Conservation (phyloP, 257 asterid species). For the Scutellaria minor region DNA sequence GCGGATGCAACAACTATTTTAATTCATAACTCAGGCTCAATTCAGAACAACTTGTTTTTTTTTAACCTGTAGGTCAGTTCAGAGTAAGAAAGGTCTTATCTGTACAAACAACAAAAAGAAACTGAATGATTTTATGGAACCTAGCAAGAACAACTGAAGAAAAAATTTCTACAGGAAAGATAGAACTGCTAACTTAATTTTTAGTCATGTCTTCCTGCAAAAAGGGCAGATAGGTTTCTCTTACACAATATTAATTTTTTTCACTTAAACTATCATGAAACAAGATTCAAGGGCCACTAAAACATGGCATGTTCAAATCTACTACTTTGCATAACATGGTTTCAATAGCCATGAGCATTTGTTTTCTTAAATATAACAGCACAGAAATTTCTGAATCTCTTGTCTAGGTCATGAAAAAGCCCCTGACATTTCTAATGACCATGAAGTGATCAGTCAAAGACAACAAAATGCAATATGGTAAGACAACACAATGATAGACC, state of each 20-base stretch:
- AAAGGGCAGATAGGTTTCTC: neutral
- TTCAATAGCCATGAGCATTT: conserved; percentile 15
- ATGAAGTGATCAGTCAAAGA: neutral
- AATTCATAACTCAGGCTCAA: neutral
- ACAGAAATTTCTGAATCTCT: conserved; percentile 3
- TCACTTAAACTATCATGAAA: neutral
- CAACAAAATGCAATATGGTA: conserved; percentile 1
- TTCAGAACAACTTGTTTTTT: neutral
- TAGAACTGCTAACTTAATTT: neutral
- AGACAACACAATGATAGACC: conserved; percentile 9
- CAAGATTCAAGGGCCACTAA: neutral
- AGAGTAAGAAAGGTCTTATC: neutral
- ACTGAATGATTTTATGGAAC: neutral
- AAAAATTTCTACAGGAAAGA: neutral
- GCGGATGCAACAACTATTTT: neutral
- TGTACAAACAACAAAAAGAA: neutral
- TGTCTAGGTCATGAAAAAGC: conserved; percentile 2
- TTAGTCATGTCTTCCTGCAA: neutral
- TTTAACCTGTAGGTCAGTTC: neutral
- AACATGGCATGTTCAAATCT: neutral
- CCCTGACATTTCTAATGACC: neutral
- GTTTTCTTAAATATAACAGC: conserved; percentile 1
- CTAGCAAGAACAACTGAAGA: neutral
- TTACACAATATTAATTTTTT: neutral
- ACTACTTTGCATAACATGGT: neutral